Percentiles rank a stretch among this genome's conserved stretches.
These are phyloP conservation scores for Irpex sp. DNA, from an alignment of 1,284 basidiomycete species.

Conservation along the genomic window DNA sequence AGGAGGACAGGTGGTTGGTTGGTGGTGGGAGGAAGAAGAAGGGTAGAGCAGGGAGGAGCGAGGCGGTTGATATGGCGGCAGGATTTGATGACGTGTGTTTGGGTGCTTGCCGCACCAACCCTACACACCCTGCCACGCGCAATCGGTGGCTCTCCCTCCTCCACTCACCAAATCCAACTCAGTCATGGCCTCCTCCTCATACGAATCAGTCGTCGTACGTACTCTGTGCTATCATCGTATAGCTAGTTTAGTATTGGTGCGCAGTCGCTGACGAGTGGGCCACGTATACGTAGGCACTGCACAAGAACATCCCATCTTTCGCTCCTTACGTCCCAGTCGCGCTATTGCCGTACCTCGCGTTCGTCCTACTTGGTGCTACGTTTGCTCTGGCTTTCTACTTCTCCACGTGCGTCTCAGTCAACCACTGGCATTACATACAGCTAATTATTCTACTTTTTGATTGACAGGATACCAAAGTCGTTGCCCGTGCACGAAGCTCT, in stretches of 20 bases:
- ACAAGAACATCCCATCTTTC: constrained; percentile 56
- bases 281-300: constrained; percentile 37
- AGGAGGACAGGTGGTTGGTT: background rate
- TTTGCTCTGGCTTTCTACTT: constrained; percentile 85
- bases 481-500: constrained; percentile 65
- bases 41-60: constrained; percentile 13
- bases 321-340: constrained; percentile 59
- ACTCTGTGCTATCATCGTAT: too few relatives aligned
- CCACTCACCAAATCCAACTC: constrained; percentile 4
- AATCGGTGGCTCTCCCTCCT: constrained; percentile 12
- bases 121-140: constrained; percentile 28
- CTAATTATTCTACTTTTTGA: background rate
- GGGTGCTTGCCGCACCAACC: constrained; percentile 13
- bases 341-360: constrained; percentile 68
- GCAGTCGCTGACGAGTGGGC: background rate
- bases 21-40: constrained; percentile 15
- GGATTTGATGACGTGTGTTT: constrained; percentile 46
- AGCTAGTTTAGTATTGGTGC: too few relatives aligned
- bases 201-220: constrained; percentile 38
- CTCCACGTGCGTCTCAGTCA: constrained; percentile 61
- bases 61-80: constrained; percentile 36
- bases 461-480: constrained; percentile 62
- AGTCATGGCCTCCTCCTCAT: constrained; percentile 25
- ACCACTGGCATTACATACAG: background rate
- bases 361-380: constrained; percentile 64